phyloP scores from a whole-genome alignment of 495 filamentous ascomycete genomes.

The Usnea hakonensis region DNA sequence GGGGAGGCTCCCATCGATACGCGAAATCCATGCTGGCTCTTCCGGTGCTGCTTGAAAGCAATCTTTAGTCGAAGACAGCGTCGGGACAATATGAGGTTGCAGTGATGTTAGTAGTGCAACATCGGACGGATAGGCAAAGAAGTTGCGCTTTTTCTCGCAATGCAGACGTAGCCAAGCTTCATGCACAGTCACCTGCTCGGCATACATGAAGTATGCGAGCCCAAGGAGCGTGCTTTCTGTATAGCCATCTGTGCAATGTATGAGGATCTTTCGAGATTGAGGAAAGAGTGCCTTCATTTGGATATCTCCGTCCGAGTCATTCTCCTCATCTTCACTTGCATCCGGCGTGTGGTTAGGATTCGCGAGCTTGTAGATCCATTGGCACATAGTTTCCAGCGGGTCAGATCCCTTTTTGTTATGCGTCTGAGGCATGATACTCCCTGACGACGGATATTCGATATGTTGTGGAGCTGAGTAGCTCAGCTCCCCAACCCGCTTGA shows the following conservation, averaged over 20 bases:
- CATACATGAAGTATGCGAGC: constrained; percentile 86
- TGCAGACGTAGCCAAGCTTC: constrained; percentile 85
- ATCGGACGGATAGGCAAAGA: constrained; percentile 91
- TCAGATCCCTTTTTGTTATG: constrained; percentile 74
- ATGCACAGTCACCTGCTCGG: constrained; percentile 68
- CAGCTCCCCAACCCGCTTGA: constrained; percentile 52
- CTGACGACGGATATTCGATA: constrained; percentile 87
- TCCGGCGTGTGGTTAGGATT: constrained; percentile 47
- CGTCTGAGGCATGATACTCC: constrained; percentile 74
- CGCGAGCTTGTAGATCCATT: constrained; percentile 78
- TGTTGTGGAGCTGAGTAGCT: constrained; percentile 49
- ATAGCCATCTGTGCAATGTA: constrained; percentile 93
- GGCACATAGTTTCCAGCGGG: constrained; percentile 73
- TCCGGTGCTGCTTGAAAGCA: constrained; percentile 26
- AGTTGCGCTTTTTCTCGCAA: constrained; percentile 73
- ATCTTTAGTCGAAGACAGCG: constrained; percentile 18
- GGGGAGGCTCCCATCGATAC: constrained; percentile 84
- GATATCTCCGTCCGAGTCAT: constrained; percentile 54
- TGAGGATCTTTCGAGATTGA: constrained; percentile 60
- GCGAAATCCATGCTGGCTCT: constrained; percentile 71
- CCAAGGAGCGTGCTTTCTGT: constrained; percentile 85
- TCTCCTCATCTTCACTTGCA: constrained; percentile 32
- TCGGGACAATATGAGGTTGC: constrained; percentile 60
- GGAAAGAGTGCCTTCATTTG: constrained; percentile 34
- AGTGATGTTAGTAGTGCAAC: constrained; percentile 69